A percentile compares a stretch with the other conserved stretches of the same genome.
These are phyloP conservation scores for Pleurotus eryngii DNA, from an alignment of 768 basidiomycete species.

Conservation along the genomic window DNA sequence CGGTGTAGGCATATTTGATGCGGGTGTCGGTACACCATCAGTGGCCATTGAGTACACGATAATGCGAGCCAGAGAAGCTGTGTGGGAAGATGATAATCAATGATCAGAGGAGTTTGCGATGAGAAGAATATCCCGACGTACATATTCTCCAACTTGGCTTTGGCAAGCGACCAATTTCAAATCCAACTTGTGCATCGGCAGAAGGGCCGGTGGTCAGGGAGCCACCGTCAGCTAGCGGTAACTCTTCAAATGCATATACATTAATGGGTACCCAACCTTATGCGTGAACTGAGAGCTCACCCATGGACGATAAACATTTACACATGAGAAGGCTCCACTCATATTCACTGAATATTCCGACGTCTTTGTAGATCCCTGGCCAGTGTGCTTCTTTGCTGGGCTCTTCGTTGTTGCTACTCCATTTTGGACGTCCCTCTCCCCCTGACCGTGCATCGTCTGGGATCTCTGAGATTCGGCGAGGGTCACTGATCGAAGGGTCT, in stretches of 20 bases:
- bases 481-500: constrained; percentile 74
- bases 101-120: constrained; percentile 11
- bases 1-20: constrained; percentile 70
- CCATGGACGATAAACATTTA: constrained; percentile 82
- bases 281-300: constrained; percentile 33
- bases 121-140: constrained; percentile 28
- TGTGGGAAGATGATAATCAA: neutral
- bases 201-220: constrained; percentile 73
- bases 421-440: constrained; percentile 57
- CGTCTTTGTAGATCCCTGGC: constrained; percentile 79
- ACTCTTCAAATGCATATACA: constrained; percentile 40
- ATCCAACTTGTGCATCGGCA: constrained; percentile 69
- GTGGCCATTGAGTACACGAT: constrained; percentile 87
- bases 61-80: constrained; percentile 78
- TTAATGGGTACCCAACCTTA: neutral
- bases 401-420: constrained; percentile 37
- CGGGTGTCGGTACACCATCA: constrained; percentile 53
- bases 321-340: constrained; percentile 88
- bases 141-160: constrained; percentile 73
- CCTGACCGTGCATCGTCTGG: constrained; percentile 68
- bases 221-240: constrained; percentile 69
- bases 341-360: constrained; percentile 83
- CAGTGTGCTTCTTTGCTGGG: constrained; percentile 40
- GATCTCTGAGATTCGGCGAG: constrained; percentile 58
- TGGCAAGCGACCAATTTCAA: constrained; percentile 70